Percentiles rank a stretch among this genome's conserved stretches.
phyloP scores from a whole-genome alignment of 164 flowering plant species.

The Stephania yunnanensis region DNA sequence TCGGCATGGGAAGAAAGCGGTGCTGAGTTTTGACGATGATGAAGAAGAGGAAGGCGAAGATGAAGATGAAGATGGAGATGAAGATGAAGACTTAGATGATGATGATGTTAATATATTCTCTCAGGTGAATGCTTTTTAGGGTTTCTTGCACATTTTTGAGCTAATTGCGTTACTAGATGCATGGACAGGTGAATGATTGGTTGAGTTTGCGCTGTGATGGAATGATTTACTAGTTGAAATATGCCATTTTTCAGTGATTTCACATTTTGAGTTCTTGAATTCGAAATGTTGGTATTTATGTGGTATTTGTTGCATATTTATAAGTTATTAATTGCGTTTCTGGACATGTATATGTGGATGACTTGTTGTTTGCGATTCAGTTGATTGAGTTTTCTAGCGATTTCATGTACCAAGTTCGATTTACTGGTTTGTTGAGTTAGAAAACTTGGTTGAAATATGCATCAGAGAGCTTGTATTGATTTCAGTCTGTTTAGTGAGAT shows the following conservation, averaged over 20 bases:
- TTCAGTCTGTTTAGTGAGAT: too few species aligned
- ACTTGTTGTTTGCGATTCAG: too few species aligned
- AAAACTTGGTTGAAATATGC: not conserved
- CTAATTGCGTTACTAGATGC: not conserved
- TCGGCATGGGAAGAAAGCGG: slow-evolving; percentile 33
- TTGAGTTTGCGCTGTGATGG: too few species aligned
- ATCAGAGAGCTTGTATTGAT: not conserved
- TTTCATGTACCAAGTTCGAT: too few species aligned
- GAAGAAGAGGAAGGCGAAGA: slow-evolving; percentile 33
- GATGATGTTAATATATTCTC: slow-evolving; percentile 26
- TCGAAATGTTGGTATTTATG: too few species aligned
- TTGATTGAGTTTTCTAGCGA: too few species aligned
- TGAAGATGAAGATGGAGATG: slow-evolving; percentile 40
- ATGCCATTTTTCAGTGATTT: not conserved
- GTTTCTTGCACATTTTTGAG: not conserved
- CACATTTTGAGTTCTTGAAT: not conserved
- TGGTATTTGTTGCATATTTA: too few species aligned
- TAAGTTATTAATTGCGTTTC: too few species aligned
- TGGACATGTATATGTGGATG: too few species aligned
- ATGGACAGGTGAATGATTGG: too few species aligned
- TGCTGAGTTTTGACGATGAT: slow-evolving; percentile 44
- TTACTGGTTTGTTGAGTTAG: too few species aligned
- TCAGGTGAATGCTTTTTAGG: slow-evolving; percentile 32
- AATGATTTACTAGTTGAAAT: too few species aligned
- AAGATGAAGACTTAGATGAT: slow-evolving; percentile 12